phyloP scores from a whole-genome alignment of 2,329 filamentous ascomycete species.

The Neofusicoccum kwambonambiense region DNA sequence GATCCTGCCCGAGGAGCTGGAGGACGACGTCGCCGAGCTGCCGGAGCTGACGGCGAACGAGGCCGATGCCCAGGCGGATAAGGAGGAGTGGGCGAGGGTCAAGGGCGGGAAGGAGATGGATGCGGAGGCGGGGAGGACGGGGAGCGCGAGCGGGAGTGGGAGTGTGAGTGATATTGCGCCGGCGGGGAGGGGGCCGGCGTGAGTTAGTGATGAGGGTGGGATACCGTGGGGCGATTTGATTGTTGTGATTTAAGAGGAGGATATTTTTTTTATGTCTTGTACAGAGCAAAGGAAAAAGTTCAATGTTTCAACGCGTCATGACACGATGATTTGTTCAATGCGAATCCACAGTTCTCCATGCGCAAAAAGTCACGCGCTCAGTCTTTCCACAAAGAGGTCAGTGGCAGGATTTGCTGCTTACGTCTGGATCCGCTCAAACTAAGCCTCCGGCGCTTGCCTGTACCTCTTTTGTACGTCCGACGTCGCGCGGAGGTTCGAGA shows the following conservation, averaged over 20 bases:
- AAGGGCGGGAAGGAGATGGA: constrained; percentile 37
- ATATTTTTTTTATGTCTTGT: background rate
- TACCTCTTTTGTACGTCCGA: background rate
- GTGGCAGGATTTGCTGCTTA: too few species aligned
- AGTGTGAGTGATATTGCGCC: background rate
- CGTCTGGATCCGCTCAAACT: too few species aligned
- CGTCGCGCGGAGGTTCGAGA: background rate
- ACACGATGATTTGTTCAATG: too few species aligned
- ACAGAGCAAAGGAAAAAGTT: too few species aligned
- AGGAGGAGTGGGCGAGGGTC: constrained; percentile 28
- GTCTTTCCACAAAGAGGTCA: background rate
- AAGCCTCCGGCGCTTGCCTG: background rate
- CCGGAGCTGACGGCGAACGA: constrained; percentile 42
- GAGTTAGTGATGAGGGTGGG: background rate
- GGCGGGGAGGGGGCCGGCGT: background rate
- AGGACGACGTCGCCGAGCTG: constrained; percentile 31
- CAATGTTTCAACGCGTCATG: too few species aligned
- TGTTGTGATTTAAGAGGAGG: too few species aligned
- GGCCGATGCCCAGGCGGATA: constrained; percentile 37
- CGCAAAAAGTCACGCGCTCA: background rate
- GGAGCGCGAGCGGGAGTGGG: constrained; percentile 20
- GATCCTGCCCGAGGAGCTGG: constrained; percentile 69
- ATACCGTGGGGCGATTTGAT: background rate
- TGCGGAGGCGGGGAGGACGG: constrained; percentile 34
- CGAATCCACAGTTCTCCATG: too few species aligned